Base-by-base conservation (phyloP, 1,284 basidiomycete genomes). In the Pterulicium gracile region DNA sequence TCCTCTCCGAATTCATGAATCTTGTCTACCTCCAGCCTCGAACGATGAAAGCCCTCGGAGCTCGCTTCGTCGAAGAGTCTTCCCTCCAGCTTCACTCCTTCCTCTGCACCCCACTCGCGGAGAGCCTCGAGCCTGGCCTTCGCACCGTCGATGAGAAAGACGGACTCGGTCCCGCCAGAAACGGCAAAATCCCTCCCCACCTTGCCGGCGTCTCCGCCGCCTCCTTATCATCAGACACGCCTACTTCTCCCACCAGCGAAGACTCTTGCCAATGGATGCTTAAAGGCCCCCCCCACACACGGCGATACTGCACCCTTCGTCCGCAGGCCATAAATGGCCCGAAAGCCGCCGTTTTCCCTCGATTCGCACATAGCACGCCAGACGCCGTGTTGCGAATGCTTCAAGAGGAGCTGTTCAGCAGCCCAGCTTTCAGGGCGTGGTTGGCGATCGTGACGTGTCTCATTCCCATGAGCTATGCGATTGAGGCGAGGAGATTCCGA, bases 231-330 rank as follows among this genome's bases (percentile, higher is more conserved):
- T 45, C 39, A 42, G n/a, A 36, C 23, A 32, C 3, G 18, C 49
- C 2, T 10, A 43, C 49, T 32, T 39, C 36, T 17, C 36, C 36
- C 51, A 53, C 56, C 18, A 62, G 73, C 14, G 78, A 77, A n/a
- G 65, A 67, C 1, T 64, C 67, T 14, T 70, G 71, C 20, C 69
- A 70, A 3, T 98, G 93, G 92, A 59, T 59, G 24, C 58, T 91
- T 53, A 77, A 79, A 54, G 93, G 94, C 2, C 95, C 95, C 3
- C 88, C 94, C 21, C 92, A 95, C 64, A 92, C 94, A 64, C 89
- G 90, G 73, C 87, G 95, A 24, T 98, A 93, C 67, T 84, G 88
- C 56, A 72, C 74, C 2, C 79, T 92, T 23, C 55, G 58, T 20
- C 58, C 64, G 10, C 62, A 55, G 24, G 54, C 54, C 24, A 57